Evolutionary conservation across 2,329 filamentous ascomycete species (phyloP).

Genomic region (Fusarium udum): DNA sequence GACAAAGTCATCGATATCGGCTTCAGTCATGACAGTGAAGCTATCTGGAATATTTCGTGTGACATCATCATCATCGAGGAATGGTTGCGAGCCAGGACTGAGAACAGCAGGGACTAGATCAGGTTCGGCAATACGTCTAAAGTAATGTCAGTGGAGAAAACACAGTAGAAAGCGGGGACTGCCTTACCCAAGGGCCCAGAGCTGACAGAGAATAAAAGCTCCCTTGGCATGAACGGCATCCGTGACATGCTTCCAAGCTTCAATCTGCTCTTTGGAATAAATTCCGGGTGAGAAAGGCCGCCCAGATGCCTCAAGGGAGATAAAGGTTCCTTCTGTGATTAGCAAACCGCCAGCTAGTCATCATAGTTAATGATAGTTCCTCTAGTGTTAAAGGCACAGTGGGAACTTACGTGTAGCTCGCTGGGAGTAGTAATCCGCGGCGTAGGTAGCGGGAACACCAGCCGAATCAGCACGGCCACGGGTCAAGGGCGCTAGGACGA

Average conservation of each 20-base stretch:
- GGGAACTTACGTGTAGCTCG: constrained; percentile 47
- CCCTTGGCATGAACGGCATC: constrained; percentile 71
- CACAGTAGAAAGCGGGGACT: constrained; percentile 14
- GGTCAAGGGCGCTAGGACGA: constrained; percentile 68
- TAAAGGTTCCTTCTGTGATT: constrained; percentile 57
- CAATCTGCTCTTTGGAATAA: constrained; percentile 65
- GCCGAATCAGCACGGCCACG: constrained; percentile 56
- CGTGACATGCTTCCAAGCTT: constrained; percentile 68
- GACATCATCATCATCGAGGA: neutral
- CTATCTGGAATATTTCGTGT: neutral
- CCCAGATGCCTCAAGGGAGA: constrained; percentile 45
- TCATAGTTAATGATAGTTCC: accelerated
- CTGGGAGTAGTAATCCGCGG: constrained; percentile 59
- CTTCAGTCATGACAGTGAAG: constrained; percentile 63
- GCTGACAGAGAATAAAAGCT: constrained; percentile 68
- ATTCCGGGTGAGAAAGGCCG: constrained; percentile 51
- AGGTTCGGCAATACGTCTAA: constrained; percentile 27
- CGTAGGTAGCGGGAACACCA: constrained; percentile 34
- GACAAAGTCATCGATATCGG: constrained; percentile 72
- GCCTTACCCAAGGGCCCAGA: constrained; percentile 69
- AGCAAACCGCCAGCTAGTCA: constrained; percentile 52
- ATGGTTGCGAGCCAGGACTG: constrained; percentile 17
- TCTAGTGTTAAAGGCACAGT: accelerated
- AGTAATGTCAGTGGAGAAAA: neutral
- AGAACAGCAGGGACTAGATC: constrained; percentile 19